Evolutionary conservation across 1,284 basidiomycete species (phyloP).

Genomic region (Tremellales sp.): DNA sequence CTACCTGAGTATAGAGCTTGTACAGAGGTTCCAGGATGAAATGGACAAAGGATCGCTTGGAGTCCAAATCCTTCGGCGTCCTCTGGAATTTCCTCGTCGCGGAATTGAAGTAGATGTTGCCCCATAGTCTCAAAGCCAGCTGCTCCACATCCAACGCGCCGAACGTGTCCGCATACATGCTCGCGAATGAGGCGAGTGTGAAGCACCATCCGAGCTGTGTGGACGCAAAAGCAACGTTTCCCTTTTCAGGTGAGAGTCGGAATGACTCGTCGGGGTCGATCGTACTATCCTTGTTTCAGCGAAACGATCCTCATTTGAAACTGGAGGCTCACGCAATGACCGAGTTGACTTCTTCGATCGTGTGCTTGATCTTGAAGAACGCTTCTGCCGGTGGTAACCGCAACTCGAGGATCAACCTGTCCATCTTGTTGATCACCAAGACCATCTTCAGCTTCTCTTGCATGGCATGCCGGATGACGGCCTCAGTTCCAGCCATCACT

Average conservation of each 20-base stretch:
- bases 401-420: slow-evolving; percentile 92
- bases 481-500: slow-evolving; percentile 87
- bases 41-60: slow-evolving; percentile 84
- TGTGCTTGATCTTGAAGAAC: slow-evolving; percentile 98
- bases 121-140: slow-evolving; percentile 87
- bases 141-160: slow-evolving; percentile 54
- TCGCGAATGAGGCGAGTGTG: slow-evolving; percentile 87
- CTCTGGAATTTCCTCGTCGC: slow-evolving; percentile 82
- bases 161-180: slow-evolving; percentile 90
- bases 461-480: slow-evolving; percentile 77
- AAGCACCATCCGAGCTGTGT: slow-evolving; percentile 98
- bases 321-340: slow-evolving; percentile 69
- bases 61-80: slow-evolving; percentile 74
- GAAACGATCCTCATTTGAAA: slow-evolving; percentile 2
- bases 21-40: slow-evolving; percentile 96
- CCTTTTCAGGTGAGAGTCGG: slow-evolving; percentile 86
- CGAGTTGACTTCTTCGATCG: slow-evolving; percentile 96
- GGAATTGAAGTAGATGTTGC: slow-evolving; percentile 90
- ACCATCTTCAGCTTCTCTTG: slow-evolving; percentile 87
- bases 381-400: slow-evolving; percentile 93
- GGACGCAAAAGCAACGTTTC: slow-evolving; percentile 96
- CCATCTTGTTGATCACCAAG: slow-evolving; percentile 95
- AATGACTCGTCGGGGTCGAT: slow-evolving; percentile 84
- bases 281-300: slow-evolving; percentile 53
- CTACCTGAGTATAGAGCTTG: slow-evolving; percentile 81